Base-by-base conservation (phyloP, 2,329 filamentous ascomycete genomes). In the Fusarium anguioides region DNA sequence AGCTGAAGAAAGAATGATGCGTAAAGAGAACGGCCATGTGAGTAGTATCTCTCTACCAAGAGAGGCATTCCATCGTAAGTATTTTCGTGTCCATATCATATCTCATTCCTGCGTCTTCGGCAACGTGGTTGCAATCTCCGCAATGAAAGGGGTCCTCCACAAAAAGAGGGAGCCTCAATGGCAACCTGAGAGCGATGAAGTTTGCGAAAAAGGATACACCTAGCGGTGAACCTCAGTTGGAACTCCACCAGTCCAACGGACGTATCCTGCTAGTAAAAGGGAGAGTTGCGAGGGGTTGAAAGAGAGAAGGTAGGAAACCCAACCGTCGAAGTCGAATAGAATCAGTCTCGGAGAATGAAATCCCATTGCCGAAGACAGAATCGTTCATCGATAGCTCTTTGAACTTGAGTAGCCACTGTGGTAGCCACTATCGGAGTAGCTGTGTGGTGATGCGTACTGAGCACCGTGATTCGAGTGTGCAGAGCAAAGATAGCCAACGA, bases 401-500 rank as follows among this genome's bases (percentile, higher is more conserved):
- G 76, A 76, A 72, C 77, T 76, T 5, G 84, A 86, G 37, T 80
- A 79, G 67, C 79, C 75, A 75, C 84, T 86, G 71, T 83, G 77
- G 73, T 87, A 86, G 56, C 83, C 83, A 8, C 84, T 86, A 76
- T 87, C 84, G 18, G 84, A 83, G 72, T 87, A 86, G 49, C 69
- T 75, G 63, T 80, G 79, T 27, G 71, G 72, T 51, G 78, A 76
- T 27, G 80, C 74, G 60, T 80, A 76, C 52, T 83, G 77, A 27
- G 79, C 76, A 35, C 77, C 75, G 46, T 77, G 76, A 29, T 72
- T 68, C 8, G 76, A 61, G 51, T 78, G 76, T 35, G 64, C 55
- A 51, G 69, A 72, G 80, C 94, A 97, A 50, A 90, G 86, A 75
- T 96, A 96, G 49, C 94, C 94, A 23, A 97, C 93, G 20, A 92